These are phyloP conservation scores for Cyclotella atomus DNA, from an alignment of 108 stramenopile species.

Conservation along the genomic window DNA sequence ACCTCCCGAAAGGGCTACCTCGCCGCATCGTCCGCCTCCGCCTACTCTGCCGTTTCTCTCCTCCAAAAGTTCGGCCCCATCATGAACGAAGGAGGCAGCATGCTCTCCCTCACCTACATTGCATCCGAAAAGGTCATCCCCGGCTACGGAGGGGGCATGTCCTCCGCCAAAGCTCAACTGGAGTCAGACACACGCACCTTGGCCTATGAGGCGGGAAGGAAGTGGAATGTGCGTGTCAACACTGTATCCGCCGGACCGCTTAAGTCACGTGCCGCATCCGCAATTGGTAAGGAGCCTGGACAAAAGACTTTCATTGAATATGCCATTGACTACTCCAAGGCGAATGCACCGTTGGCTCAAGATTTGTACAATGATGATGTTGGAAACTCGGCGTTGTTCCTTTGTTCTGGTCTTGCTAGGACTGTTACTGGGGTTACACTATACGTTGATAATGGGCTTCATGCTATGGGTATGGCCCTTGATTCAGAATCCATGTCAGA, in stretches of 20 bases:
- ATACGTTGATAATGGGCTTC: constrained; percentile 92
- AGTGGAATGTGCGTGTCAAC: constrained; percentile 94
- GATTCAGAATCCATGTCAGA: constrained; percentile 77
- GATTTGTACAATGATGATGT: constrained; percentile 98
- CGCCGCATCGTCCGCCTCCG: constrained; percentile 95
- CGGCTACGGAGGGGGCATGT: constrained; percentile 99
- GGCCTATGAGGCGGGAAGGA: constrained; percentile 96
- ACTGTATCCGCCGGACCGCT: constrained; percentile 98
- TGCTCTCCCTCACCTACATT: constrained; percentile 97
- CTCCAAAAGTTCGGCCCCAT: constrained; percentile 96
- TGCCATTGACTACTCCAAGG: constrained; percentile 97
- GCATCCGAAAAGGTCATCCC: constrained; percentile 98
- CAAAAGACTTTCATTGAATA: constrained; percentile 98
- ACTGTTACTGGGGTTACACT: constrained; percentile 93
- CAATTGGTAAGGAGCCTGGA: constrained; percentile 91
- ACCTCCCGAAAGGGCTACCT: constrained; percentile 96
- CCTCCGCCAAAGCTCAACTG: constrained; percentile 96
- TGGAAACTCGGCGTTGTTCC: constrained; percentile 90
- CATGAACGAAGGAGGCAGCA: constrained; percentile 93
- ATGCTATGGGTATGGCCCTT: constrained; percentile 94
- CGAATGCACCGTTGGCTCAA: constrained; percentile 95
- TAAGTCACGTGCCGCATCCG: constrained; percentile 94
- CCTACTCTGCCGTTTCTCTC: constrained; percentile 95
- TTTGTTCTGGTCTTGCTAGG: constrained; percentile 90
- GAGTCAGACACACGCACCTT: constrained; percentile 96